Percentiles rank a stretch among this genome's conserved stretches.
These are phyloP conservation scores for Vishniacozyma victoriae DNA, from an alignment of 768 basidiomycete genomes.

Conservation along the genomic window DNA sequence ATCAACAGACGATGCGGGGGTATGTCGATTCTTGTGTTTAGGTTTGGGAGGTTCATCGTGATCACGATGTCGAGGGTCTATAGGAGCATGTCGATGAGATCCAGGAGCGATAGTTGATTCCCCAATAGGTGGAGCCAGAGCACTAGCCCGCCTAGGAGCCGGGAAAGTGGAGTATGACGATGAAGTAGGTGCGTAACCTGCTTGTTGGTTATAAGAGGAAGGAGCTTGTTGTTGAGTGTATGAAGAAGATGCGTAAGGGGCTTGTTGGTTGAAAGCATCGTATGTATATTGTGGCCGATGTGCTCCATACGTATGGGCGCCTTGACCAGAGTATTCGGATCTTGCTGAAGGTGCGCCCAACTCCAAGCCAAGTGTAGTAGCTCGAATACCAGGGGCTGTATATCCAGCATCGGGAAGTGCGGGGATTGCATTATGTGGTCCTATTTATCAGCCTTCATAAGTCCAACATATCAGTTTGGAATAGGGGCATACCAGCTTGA, in stretches of 20 bases:
- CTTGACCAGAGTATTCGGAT: too few species aligned
- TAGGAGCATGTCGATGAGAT: not conserved
- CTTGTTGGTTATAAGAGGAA: too few species aligned
- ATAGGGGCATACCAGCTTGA: conserved; percentile 30
- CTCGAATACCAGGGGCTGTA: conserved; percentile 25
- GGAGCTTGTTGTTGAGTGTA: too few species aligned
- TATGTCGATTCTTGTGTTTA: not conserved
- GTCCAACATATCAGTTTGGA: too few species aligned
- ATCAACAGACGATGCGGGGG: conserved; percentile 5
- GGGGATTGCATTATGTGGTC: conserved; percentile 30
- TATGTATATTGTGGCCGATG: too few species aligned
- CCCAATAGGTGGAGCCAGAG: too few species aligned
- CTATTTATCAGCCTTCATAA: conserved; percentile 17
- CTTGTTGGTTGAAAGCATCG: too few species aligned
- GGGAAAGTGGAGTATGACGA: too few species aligned
- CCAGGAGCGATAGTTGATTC: conserved; percentile 10
- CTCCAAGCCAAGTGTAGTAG: not conserved
- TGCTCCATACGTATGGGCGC: too few species aligned
- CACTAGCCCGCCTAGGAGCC: too few species aligned
- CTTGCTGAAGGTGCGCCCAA: too few species aligned
- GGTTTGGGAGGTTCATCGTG: conserved; percentile 13
- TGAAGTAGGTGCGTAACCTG: not conserved
- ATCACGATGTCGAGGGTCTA: conserved; percentile 1
- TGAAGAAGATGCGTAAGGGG: too few species aligned
- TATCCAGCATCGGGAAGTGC: conserved; percentile 37